Base-by-base conservation (phyloP, 1,284 basidiomycete genomes). In the Paramarasmius palmivorus region DNA sequence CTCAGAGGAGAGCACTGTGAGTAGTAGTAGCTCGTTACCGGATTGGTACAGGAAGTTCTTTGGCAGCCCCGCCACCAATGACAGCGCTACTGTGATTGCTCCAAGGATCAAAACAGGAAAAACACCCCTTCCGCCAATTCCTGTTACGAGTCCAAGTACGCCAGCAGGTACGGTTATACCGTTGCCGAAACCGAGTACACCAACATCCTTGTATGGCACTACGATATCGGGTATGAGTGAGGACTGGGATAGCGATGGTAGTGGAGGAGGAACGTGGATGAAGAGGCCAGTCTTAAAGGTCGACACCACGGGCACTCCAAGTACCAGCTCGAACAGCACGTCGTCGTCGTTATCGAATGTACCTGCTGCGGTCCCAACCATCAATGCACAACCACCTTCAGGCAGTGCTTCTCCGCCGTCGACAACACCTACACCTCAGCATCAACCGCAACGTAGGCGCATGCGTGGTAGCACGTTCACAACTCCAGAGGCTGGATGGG, bases 391-490 rank as follows among this genome's bases (percentile, higher is more conserved):
- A 49, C 60, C 57, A 49, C 58, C 49, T 29, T 46, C 52, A 12
- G 22, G 41, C 9, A 41, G 42, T 20, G 48, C 37, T 26, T 57
- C 56, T 23, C 50, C 46, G 25, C 55, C 53, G 3, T 49, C 44
- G 4, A 41, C 19, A 9, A 50, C 50, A 29, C 59, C 60, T 48
- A 54, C 57, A 32, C 60, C 61, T 41, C 64, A 61, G n/a, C 22
- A 25, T 12, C 41, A 25, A 7, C 4, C 41, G 54, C 61, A 53
- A 61, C 64, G 52, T 59, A 60, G 35, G 55, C 65, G 50, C 69
- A 69, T 59, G 60, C 64, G 81, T 46, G 78, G 73, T 35, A 86
- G 78, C 62, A 79, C 81, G n/a, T 88, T 89, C 60, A 79, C 76
- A 17, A 44, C 51, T 17, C 48, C 36, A 14, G 49, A 52, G 35